A percentile compares a stretch with the other conserved stretches of the same genome.
Evolutionary conservation across 371 early-diverging fungal genomes (phyloP).

Genomic region (Mortierella sp.): DNA sequence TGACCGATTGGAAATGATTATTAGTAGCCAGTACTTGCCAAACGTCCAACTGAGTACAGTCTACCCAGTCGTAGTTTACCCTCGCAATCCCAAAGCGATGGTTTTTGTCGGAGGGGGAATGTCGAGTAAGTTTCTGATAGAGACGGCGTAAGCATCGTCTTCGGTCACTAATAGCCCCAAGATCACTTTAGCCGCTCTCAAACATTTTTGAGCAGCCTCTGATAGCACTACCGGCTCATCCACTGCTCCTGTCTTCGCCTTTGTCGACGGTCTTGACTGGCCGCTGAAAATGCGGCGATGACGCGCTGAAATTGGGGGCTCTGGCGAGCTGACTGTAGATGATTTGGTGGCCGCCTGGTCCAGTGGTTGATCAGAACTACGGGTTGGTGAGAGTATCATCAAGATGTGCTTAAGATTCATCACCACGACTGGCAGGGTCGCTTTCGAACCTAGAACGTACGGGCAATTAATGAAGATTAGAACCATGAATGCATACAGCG

Average conservation of each 20-base stretch:
- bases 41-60: no score
- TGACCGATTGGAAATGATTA: neutral
- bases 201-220: slow-evolving; percentile 68
- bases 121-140: slow-evolving; percentile 42
- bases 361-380: slow-evolving; percentile 13
- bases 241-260: slow-evolving; percentile 45
- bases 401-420: slow-evolving; percentile 41
- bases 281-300: slow-evolving; percentile 36
- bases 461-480: neutral
- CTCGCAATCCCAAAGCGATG: slow-evolving; percentile 71
- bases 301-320: neutral
- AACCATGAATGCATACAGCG: neutral
- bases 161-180: slow-evolving; percentile 56
- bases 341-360: slow-evolving; percentile 4
- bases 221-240: slow-evolving; percentile 60
- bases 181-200: slow-evolving; percentile 62
- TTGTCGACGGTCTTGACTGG: slow-evolving; percentile 31
- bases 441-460: neutral
- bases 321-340: neutral
- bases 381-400: slow-evolving; percentile 20
- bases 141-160: slow-evolving; percentile 32
- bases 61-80: slow-evolving; percentile 58
- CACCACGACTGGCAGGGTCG: slow-evolving; percentile 17
- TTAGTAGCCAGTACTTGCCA: neutral
- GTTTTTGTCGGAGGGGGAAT: slow-evolving; percentile 38